Conservation (phyloP, 495 filamentous ascomycete species). For the Monascus purpureus region DNA sequence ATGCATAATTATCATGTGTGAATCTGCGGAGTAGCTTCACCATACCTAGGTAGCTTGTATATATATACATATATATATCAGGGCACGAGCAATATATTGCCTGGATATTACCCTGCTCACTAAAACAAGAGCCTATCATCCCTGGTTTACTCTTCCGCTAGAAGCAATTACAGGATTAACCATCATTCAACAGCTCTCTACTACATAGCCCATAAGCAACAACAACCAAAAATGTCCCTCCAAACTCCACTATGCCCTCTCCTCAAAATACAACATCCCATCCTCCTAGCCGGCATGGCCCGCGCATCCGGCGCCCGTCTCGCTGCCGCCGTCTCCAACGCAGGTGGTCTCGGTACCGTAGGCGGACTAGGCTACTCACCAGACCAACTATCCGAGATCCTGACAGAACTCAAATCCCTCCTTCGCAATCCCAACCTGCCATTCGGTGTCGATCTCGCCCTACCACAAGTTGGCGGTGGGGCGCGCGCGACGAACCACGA, state of each 20-base stretch:
- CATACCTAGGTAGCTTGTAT: too few relatives aligned
- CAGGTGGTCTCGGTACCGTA: constrained; percentile 72
- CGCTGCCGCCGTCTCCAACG: constrained; percentile 78
- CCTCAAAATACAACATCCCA: constrained; percentile 64
- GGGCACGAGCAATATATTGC: too few relatives aligned
- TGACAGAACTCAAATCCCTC: constrained; percentile 66
- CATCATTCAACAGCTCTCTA: neutral
- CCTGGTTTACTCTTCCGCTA: too few relatives aligned
- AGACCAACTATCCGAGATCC: constrained; percentile 58
- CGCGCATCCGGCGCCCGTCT: constrained; percentile 61
- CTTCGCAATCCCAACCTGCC: constrained; percentile 49
- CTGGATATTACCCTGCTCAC: too few relatives aligned
- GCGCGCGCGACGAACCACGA: constrained; percentile 84
- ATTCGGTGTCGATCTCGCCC: constrained; percentile 78
- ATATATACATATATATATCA: too few relatives aligned
- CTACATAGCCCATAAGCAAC: neutral
- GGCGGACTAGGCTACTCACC: constrained; percentile 82
- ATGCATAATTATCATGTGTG: too few relatives aligned
- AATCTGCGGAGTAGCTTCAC: too few relatives aligned
- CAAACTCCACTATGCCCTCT: constrained; percentile 64
- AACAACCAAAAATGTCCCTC: constrained; percentile 41
- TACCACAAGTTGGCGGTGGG: constrained; percentile 67
- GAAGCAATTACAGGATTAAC: too few relatives aligned
- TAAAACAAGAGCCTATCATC: too few relatives aligned
- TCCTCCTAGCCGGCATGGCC: constrained; percentile 83